These are phyloP conservation scores for Geotrichum europaeum DNA, from an alignment of 1,139 yeast species.

Conservation along the genomic window DNA sequence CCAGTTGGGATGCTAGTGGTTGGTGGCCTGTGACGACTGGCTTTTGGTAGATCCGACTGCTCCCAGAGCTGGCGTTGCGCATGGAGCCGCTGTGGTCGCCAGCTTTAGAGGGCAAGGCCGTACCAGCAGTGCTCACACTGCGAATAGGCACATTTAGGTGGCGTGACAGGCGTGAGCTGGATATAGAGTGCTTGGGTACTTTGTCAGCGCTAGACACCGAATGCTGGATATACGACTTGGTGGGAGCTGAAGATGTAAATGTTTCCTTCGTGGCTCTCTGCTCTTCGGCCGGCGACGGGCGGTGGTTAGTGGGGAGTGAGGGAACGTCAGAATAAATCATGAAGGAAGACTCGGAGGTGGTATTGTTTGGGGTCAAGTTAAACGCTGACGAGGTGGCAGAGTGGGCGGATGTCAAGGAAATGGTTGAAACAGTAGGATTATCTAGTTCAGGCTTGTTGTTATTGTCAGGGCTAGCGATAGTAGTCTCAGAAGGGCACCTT, in stretches of 20 bases:
- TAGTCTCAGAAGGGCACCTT: not conserved
- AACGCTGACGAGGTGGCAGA: not conserved
- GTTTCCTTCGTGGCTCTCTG: too few species aligned
- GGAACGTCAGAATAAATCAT: too few species aligned
- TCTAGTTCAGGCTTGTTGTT: not conserved
- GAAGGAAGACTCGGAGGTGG: too few species aligned
- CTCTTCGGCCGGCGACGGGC: too few species aligned
- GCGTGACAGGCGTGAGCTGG: slow-evolving; percentile 6
- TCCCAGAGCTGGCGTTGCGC: too few species aligned
- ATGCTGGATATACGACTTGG: slow-evolving; percentile 2
- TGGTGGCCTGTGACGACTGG: too few species aligned
- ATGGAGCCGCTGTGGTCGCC: too few species aligned
- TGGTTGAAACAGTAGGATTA: not conserved
- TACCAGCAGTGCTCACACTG: too few species aligned
- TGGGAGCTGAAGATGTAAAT: not conserved
- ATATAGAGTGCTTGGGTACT: slow-evolving; percentile 9
- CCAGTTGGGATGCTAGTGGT: too few species aligned
- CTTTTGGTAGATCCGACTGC: too few species aligned
- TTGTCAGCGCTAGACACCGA: not conserved
- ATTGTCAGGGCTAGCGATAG: not conserved
- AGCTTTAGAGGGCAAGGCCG: too few species aligned
- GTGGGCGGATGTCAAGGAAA: not conserved
- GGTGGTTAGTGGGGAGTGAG: too few species aligned
- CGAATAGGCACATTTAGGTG: not conserved
- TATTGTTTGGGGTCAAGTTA: not conserved